These are phyloP conservation scores for Capsaspora owczarzaki DNA, from an alignment of 78 protist genomes.

Conservation along the genomic window DNA sequence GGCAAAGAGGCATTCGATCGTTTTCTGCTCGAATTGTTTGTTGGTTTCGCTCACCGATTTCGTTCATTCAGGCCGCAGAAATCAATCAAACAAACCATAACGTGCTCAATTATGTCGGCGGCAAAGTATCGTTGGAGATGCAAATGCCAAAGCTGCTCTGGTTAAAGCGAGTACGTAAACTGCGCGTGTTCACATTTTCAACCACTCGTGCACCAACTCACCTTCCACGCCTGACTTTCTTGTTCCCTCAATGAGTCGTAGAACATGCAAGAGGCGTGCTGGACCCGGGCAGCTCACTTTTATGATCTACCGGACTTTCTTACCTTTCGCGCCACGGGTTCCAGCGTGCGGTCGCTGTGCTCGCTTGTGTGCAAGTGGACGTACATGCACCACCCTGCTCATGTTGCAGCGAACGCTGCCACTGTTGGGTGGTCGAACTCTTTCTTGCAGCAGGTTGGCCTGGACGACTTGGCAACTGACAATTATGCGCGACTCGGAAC, in stretches of 20 bases:
- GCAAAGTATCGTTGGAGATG: slow-evolving; percentile 36
- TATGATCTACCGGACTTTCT: slow-evolving; percentile 39
- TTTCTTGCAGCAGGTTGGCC: slow-evolving; percentile 4
- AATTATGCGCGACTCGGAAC: neutral
- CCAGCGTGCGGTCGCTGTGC: slow-evolving; percentile 30
- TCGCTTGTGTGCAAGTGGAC: slow-evolving; percentile 40
- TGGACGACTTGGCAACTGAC: neutral
- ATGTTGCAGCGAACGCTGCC: neutral
- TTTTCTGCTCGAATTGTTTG: too few relatives aligned
- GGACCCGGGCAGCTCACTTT: neutral
- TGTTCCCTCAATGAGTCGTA: too few relatives aligned
- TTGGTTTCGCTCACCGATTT: too few relatives aligned
- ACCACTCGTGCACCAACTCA: too few relatives aligned
- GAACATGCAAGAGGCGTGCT: slow-evolving; percentile 15
- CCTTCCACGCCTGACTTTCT: too few relatives aligned
- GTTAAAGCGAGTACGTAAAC: slow-evolving; percentile 16
- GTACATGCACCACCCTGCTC: neutral
- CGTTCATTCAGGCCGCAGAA: slow-evolving; percentile 2
- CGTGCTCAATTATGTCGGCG: slow-evolving; percentile 34
- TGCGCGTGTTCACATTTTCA: too few relatives aligned
- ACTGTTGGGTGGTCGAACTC: slow-evolving; percentile 4
- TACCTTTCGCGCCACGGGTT: slow-evolving; percentile 12
- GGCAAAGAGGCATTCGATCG: too few relatives aligned
- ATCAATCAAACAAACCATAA: slow-evolving; percentile 17
- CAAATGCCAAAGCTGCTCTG: slow-evolving; percentile 36